Evolutionary conservation across 345 rosid genomes (phyloP).

Genomic region (Orychophragmus violaceus): DNA sequence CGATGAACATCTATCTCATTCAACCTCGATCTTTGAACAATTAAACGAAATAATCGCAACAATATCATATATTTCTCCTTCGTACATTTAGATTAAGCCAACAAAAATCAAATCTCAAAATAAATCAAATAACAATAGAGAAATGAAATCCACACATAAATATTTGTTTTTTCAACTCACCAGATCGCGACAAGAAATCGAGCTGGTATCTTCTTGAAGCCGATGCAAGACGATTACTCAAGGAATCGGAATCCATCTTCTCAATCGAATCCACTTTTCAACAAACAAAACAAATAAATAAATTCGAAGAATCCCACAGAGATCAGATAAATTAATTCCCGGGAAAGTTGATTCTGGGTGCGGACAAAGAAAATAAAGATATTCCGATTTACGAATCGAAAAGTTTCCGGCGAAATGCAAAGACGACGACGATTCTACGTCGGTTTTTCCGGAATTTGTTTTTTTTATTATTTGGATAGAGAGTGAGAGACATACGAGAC

Average conservation of each 20-base stretch:
- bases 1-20: not conserved
- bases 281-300: not conserved
- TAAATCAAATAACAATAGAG: slow-evolving; percentile 8
- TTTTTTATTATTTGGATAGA: slow-evolving; percentile 22
- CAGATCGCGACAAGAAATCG: slow-evolving; percentile 76
- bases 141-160: not conserved
- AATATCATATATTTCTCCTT: not conserved
- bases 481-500: slow-evolving; percentile 22
- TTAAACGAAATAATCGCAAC: not conserved
- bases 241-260: slow-evolving; percentile 82
- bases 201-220: slow-evolving; percentile 75
- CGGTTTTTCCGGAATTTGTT: not conserved
- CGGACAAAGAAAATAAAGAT: not conserved
- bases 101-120: not conserved
- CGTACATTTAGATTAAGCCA: not conserved
- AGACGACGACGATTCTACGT: slow-evolving; percentile 20
- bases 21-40: not conserved
- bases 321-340: not conserved
- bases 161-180: slow-evolving; percentile 33
- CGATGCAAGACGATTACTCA: slow-evolving; percentile 75
- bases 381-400: not conserved
- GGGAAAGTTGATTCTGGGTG: not conserved
- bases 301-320: not conserved
- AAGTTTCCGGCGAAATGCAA: not conserved
- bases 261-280: not conserved